Base-by-base conservation (phyloP, 2,329 filamentous ascomycete genomes). In the Cytospora piceicola region DNA sequence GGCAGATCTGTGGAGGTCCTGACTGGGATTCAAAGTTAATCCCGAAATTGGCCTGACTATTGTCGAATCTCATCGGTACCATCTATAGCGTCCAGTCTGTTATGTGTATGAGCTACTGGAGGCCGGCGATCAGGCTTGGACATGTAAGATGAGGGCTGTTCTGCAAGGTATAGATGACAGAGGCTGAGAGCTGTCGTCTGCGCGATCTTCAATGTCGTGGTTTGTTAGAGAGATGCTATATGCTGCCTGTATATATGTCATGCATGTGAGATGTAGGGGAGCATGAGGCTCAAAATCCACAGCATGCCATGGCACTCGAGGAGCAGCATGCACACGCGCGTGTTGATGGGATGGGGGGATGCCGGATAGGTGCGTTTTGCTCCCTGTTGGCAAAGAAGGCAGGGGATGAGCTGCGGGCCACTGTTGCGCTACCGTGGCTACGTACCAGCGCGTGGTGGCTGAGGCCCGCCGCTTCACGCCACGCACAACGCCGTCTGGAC, bases 281-380 rank as follows among this genome's bases (percentile, higher is more conserved):
- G 69, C 67, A 69, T 75, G 73, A 75, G 72, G 72, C 73, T 75
- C 71, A 72, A 70, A 57, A 71, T 69, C 64, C 70, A 73, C 69
- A 66, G 55, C 67, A 72, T 71, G 66, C 63, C 64, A 71, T 69
- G 69, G 71, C 69, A 70, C 70, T 67, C 66, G 68, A 63, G 55
- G 49, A 59, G 66, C 56, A 60, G 30, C 27, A 57, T 53, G 56
- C 39, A 42, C 39, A 60, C 42, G 59, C 63, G 56, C 59, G 14
- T 22, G 58, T 55, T 22, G 17, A 57, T 27, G 27, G 60, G 54
- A 52, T 36, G 42, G 63, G 49, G 52, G 56, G 39, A 54, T 29
- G 34, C 62, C 34, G 34, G 60, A 64, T 59, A 59, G 60, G 42
- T 61, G 58, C 49, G 42, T 54, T 58, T 27, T 51, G 27, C 27